phyloP scores from a whole-genome alignment of 2,329 filamentous ascomycete genomes.

The Diaporthe sp. region DNA sequence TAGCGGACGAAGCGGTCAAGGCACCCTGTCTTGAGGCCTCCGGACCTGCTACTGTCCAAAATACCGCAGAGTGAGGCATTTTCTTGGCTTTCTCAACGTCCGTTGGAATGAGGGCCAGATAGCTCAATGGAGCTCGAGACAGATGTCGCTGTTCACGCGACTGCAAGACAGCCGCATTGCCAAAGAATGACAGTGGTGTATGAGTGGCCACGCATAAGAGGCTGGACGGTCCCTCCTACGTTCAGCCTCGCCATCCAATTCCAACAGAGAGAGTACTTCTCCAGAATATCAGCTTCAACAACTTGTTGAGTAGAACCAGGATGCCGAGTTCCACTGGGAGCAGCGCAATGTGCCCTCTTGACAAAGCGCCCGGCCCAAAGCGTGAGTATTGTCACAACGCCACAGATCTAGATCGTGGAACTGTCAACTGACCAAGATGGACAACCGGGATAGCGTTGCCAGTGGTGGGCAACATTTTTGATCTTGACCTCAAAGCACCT shows the following conservation, averaged over 20 bases:
- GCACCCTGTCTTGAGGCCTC: background rate
- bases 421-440: background rate
- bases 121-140: background rate
- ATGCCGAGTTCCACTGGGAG: background rate
- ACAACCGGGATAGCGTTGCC: background rate
- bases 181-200: background rate
- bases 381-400: background rate
- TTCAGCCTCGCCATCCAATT: background rate
- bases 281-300: background rate
- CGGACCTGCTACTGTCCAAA: background rate
- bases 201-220: background rate
- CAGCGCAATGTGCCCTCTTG: background rate
- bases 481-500: background rate
- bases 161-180: background rate
- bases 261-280: background rate
- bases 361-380: background rate
- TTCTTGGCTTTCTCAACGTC: background rate
- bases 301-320: background rate
- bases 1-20: background rate
- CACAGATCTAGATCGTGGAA: background rate
- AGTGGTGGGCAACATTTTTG: background rate
- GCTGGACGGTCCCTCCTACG: background rate
- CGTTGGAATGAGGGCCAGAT: background rate
- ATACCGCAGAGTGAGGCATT: conserved; percentile 4
- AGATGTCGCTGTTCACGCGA: background rate